Conservation (phyloP, 1,284 basidiomycete genomes). For the Ustilago sp. region DNA sequence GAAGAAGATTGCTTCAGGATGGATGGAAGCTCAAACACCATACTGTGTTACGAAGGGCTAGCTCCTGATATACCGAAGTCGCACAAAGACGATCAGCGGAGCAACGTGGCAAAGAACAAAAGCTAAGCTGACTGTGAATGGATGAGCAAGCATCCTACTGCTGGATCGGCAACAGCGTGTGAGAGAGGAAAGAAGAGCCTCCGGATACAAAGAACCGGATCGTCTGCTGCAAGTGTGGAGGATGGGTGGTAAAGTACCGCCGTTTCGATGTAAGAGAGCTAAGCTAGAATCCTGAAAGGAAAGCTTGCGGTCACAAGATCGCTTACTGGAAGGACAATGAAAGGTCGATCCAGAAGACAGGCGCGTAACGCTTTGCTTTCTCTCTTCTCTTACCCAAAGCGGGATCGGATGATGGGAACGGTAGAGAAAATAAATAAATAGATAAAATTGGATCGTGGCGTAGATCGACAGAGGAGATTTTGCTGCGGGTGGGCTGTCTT, state of each 20-base stretch:
- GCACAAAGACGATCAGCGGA: not conserved
- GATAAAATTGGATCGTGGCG: conserved; percentile 11
- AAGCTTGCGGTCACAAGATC: conserved; percentile 13
- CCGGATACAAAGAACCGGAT: not conserved
- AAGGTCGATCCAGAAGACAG: conserved; percentile 9
- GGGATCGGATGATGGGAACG: not conserved
- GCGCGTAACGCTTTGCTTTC: conserved; percentile 4
- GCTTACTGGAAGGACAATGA: not conserved
- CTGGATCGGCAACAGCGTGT: not conserved
- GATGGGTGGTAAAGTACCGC: conserved; percentile 3
- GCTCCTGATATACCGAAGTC: not conserved
- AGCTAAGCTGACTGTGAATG: not conserved
- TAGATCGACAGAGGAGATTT: conserved; percentile 14
- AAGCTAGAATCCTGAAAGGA: conserved; percentile 5
- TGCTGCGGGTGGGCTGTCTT: not conserved
- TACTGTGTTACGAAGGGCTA: conserved; percentile 4
- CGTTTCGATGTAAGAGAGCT: not conserved
- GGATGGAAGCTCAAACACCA: conserved; percentile 29
- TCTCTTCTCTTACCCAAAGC: conserved; percentile 5
- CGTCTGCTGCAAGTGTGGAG: not conserved
- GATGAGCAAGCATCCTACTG: not conserved
- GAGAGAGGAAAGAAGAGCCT: not conserved
- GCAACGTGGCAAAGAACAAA: conserved; percentile 7
- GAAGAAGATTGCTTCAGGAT: conserved; percentile 18
- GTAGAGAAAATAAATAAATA: too few species aligned